Evolutionary conservation across 2,329 filamentous ascomycete species (phyloP).

Genomic region (Rhexocercosporidium sp.): DNA sequence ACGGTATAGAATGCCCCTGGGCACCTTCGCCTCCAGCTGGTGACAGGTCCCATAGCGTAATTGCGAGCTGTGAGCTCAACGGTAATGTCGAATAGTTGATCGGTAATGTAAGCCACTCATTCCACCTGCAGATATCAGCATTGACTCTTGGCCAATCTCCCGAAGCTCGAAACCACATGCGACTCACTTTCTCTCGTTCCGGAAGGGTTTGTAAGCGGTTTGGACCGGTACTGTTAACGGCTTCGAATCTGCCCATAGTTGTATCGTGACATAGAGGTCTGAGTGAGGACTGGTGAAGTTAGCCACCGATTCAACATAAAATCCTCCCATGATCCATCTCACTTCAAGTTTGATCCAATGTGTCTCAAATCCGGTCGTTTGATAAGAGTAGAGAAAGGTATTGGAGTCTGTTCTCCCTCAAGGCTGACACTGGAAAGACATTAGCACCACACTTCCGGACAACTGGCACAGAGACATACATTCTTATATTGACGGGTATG

Average conservation of each 20-base stretch:
- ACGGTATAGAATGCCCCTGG: conserved; percentile 81
- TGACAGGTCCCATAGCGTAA: conserved; percentile 94
- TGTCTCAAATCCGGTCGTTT: conserved; percentile 82
- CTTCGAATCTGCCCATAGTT: conserved; percentile 96
- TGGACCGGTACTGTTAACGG: conserved; percentile 90
- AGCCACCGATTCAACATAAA: conserved; percentile 33
- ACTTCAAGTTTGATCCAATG: conserved; percentile 84
- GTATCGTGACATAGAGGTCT: conserved; percentile 90
- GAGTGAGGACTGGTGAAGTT: conserved; percentile 66
- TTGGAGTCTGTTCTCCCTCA: conserved; percentile 77
- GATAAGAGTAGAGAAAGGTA: conserved; percentile 79
- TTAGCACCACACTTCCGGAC: conserved; percentile 26
- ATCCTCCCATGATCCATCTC: conserved; percentile 12
- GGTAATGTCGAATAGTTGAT: conserved; percentile 85
- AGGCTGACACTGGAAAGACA: conserved; percentile 66
- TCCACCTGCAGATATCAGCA: conserved; percentile 70
- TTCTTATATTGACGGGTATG: conserved; percentile 71
- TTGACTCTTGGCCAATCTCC: neutral
- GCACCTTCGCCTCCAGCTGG: conserved; percentile 74
- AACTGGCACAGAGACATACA: conserved; percentile 48
- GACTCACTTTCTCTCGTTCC: conserved; percentile 66
- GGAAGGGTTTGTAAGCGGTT: conserved; percentile 91
- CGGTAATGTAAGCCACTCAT: conserved; percentile 92
- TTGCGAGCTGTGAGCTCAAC: conserved; percentile 80
- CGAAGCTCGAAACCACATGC: neutral